phyloP scores from a whole-genome alignment of 78 protist genomes.

The Pigoraptor vietnamica region DNA sequence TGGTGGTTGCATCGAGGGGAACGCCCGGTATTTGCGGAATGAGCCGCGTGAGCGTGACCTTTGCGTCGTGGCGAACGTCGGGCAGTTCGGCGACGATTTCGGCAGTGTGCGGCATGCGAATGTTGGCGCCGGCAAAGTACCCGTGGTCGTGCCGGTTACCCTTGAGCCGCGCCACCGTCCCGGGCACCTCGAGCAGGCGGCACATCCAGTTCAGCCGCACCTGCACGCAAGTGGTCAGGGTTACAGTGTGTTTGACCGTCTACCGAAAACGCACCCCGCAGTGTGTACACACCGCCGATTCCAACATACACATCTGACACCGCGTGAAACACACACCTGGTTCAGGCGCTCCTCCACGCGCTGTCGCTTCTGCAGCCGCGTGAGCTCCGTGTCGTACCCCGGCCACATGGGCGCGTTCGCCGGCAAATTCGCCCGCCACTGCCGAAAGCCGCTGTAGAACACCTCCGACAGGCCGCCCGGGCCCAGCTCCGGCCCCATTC shows the following conservation, averaged over 20 bases:
- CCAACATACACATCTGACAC: no score
- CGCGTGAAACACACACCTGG: no score
- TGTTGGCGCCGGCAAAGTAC: not conserved
- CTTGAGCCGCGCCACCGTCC: not conserved
- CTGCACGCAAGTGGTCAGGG: no score
- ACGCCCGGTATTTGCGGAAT: not conserved
- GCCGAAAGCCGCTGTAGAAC: not conserved
- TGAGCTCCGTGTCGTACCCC: not conserved
- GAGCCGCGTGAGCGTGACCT: not conserved
- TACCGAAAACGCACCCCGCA: no score
- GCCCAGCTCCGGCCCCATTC: not conserved
- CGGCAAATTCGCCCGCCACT: not conserved
- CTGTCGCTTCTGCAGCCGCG: not conserved
- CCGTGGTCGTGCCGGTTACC: not conserved
- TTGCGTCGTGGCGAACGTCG: not conserved
- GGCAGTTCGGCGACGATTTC: not conserved
- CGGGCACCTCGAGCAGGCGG: not conserved
- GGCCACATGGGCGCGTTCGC: not conserved
- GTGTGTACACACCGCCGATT: no score
- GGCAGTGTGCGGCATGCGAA: not conserved
- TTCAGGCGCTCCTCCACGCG: not conserved
- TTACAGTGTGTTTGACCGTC: no score
- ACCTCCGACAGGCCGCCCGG: not conserved
- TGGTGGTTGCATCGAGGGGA: not conserved
- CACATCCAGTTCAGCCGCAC: not conserved